These are phyloP conservation scores for Cyberlindnera euphorbiae DNA, from an alignment of 805 yeast species.

Conservation along the genomic window DNA sequence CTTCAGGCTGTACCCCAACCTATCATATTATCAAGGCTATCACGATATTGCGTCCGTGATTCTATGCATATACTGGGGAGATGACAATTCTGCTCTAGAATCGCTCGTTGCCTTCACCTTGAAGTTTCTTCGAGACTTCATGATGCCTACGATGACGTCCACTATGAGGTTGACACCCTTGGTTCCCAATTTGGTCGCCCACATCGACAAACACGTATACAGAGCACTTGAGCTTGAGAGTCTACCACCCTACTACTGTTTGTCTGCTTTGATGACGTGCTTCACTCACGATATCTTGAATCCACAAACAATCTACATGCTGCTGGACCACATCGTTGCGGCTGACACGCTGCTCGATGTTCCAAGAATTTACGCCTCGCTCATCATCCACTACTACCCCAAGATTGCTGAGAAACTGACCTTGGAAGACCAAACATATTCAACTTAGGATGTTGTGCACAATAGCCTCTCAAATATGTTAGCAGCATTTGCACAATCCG, in stretches of 20 bases:
- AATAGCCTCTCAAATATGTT: no score
- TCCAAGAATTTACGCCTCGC: no score
- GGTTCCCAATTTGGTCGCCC: conserved; percentile 56
- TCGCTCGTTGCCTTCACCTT: conserved; percentile 50
- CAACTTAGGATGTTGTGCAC: no score
- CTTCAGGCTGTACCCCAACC: conserved; percentile 53
- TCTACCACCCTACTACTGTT: conserved; percentile 59
- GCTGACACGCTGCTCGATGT: no score
- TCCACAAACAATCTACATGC: no score
- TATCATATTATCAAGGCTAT: conserved; percentile 87
- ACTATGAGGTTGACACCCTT: conserved; percentile 61
- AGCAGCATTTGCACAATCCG: no score
- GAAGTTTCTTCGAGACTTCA: conserved; percentile 72
- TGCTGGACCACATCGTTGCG: no score
- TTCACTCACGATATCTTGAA: conserved; percentile 78
- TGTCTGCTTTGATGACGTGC: conserved; percentile 74
- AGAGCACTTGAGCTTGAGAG: conserved; percentile 30
- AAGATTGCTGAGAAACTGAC: no score
- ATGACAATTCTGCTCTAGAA: conserved; percentile 26
- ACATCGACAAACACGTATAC: conserved; percentile 42
- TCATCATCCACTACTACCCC: no score
- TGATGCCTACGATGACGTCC: conserved; percentile 66
- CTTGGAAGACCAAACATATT: no score
- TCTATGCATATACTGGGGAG: conserved; percentile 44
- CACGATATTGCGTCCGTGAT: conserved; percentile 80